A percentile compares a stretch with the other conserved stretches of the same genome.
These are phyloP conservation scores for Fusarium pseudograminearum DNA, from an alignment of 2,329 filamentous ascomycete genomes.

Conservation along the genomic window DNA sequence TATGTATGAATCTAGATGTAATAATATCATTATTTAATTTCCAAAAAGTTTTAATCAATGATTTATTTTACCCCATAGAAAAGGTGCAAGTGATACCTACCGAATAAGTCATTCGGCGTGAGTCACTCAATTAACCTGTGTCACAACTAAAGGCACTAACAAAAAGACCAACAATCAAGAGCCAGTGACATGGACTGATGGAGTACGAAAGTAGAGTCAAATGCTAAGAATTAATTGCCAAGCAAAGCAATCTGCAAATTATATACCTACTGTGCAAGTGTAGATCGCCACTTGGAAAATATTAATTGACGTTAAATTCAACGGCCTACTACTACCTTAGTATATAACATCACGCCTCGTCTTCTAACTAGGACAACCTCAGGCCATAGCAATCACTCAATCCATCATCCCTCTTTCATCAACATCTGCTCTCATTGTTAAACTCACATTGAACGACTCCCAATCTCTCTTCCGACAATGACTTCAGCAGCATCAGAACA, in stretches of 20 bases:
- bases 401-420: neutral
- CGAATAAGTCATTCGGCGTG: slow-evolving; percentile 44
- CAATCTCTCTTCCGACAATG: slow-evolving; percentile 50
- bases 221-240: neutral
- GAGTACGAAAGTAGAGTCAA: neutral
- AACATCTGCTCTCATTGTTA: neutral
- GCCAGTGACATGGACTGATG: slow-evolving; percentile 2
- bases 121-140: slow-evolving; percentile 36
- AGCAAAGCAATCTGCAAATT: neutral
- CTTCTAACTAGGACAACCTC: slow-evolving; percentile 4
- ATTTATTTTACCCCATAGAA: neutral
- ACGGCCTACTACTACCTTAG: no score
- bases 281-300: neutral
- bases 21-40: slow-evolving; percentile 3
- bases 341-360: slow-evolving; percentile 3
- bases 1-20: slow-evolving; percentile 6
- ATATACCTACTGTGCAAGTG: neutral
- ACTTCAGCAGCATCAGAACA: slow-evolving; percentile 64
- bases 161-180: neutral
- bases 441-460: neutral
- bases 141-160: slow-evolving; percentile 4
- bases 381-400: neutral
- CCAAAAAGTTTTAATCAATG: neutral
- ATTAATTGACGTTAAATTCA: neutral
- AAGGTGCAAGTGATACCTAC: neutral